Evolutionary conservation across 2,329 filamentous ascomycete genomes (phyloP), one percentile per base, ranked within the genome.

Genomic region (Ophiostoma populinum): DNA sequence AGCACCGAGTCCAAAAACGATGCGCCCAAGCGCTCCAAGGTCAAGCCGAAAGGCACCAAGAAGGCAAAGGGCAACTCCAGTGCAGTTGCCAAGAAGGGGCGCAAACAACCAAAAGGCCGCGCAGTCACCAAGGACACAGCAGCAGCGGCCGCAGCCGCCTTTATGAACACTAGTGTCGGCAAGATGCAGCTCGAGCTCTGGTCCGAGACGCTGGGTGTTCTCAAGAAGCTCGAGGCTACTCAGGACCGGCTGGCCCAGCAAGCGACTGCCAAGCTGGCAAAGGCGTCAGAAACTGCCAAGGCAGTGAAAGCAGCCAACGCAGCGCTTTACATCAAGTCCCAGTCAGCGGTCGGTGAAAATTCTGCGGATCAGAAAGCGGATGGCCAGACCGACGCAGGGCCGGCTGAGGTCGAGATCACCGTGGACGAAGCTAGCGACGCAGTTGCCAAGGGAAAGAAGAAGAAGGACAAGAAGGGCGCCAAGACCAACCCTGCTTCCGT

Each of bases 191-290:
- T 44, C 5, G 37, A 45, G 34, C 29, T 50, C 8, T 50, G 49
- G 48, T 42, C 39, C 8, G 44, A 51, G 29, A 49, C 49, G 16
- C 43, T 50, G 10, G 36, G 44, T 7, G 40, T 45, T n/a, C 37
- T 48, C 26, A 47, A 45, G 24, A 45, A 43, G 24, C 41, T 49
- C 10, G 46, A 48, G 37, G 16, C 34, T 4, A 35, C 36, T 1
- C 42, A 43, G 34, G 39, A 26, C 16, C 40, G 29, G 15, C 32
- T 43, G 20, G 41, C 35, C 5, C 31, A 35, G 27, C 33, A 38
- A 32, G 35, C 36, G 11, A 20, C 32, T 2, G 17, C 17, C 7
- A n/a, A 34, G 13, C 34, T 28, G 18, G 25, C 34, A 32, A 42
- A 24, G 20, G 29, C 40, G 25, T 18, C 22, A 9, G 25, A 36